Conservation (phyloP, 2,329 filamentous ascomycete genomes). For the Hirsutella thompsonii region DNA sequence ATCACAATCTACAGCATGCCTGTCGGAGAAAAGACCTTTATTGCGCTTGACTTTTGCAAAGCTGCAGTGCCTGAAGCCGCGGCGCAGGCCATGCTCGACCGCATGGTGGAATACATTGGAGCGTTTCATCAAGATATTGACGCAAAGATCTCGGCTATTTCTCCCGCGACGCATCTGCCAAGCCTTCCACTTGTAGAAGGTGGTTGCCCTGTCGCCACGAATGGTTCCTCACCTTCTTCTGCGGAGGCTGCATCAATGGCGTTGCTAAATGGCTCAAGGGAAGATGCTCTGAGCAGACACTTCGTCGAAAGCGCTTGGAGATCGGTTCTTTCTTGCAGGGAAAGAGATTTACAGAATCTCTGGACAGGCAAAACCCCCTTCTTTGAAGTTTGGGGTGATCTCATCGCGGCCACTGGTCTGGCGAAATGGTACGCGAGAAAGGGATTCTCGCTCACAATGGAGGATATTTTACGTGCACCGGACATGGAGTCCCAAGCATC, state of each 20-base stretch:
- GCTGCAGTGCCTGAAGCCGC: neutral
- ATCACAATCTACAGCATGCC: slow-evolving; percentile 2
- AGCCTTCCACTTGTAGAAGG: neutral
- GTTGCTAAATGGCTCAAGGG: neutral
- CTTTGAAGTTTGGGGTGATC: neutral
- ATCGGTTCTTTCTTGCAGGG: neutral
- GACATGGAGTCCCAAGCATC: neutral
- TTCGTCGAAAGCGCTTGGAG: neutral
- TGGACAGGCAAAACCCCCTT: neutral
- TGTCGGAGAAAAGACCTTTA: neutral
- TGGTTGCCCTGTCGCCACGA: neutral
- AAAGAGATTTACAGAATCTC: neutral
- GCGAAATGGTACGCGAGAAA: neutral
- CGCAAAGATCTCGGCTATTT: neutral
- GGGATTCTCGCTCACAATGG: neutral
- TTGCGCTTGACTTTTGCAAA: slow-evolving; percentile 1
- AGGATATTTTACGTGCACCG: neutral
- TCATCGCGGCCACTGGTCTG: neutral
- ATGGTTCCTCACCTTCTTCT: no score
- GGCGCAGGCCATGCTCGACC: slow-evolving; percentile 2
- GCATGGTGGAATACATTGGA: neutral
- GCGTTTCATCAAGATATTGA: neutral
- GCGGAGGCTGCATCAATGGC: no score
- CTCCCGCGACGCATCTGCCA: neutral
- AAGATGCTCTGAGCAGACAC: neutral